phyloP scores from a whole-genome alignment of 2,329 filamentous ascomycete genomes.

The Trichoderma sp. region DNA sequence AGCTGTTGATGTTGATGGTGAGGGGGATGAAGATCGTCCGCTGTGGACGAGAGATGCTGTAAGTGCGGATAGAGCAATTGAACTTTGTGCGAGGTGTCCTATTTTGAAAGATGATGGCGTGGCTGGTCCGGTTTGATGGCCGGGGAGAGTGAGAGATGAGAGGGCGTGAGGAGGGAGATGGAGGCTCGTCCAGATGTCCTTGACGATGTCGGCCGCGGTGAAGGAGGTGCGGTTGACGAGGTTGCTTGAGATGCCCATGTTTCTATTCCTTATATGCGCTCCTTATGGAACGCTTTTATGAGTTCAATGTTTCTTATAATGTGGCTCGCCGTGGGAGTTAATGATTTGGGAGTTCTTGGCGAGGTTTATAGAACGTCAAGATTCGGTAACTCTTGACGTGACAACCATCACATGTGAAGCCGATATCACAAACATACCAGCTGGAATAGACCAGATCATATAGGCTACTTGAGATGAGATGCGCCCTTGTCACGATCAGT shows the following conservation, averaged over 20 bases:
- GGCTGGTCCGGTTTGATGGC: slow-evolving; percentile 26
- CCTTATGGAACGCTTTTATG: background rate
- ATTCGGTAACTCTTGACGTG: background rate
- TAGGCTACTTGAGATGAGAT: background rate
- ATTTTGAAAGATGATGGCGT: slow-evolving; percentile 57
- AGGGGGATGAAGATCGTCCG: slow-evolving; percentile 25
- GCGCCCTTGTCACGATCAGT: slow-evolving; percentile 12
- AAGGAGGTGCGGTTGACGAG: slow-evolving; percentile 18
- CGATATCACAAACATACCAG: background rate
- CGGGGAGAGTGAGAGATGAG: slow-evolving; percentile 23
- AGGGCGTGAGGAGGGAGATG: slow-evolving; percentile 22
- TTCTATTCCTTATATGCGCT: background rate
- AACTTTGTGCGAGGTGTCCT: slow-evolving; percentile 52
- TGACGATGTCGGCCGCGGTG: slow-evolving; percentile 22
- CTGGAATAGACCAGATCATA: background rate
- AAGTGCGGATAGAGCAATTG: slow-evolving; percentile 53
- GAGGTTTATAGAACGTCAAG: background rate
- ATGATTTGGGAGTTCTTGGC: background rate
- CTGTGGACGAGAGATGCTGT: slow-evolving; percentile 49
- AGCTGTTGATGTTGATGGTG: background rate
- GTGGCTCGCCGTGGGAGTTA: background rate
- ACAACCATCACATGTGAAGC: background rate
- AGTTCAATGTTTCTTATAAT: background rate
- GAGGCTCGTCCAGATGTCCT: slow-evolving; percentile 23
- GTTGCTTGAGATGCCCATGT: background rate